Base-by-base conservation (phyloP, 2,329 filamentous ascomycete genomes). In the Colletotrichum neosansevieriae region DNA sequence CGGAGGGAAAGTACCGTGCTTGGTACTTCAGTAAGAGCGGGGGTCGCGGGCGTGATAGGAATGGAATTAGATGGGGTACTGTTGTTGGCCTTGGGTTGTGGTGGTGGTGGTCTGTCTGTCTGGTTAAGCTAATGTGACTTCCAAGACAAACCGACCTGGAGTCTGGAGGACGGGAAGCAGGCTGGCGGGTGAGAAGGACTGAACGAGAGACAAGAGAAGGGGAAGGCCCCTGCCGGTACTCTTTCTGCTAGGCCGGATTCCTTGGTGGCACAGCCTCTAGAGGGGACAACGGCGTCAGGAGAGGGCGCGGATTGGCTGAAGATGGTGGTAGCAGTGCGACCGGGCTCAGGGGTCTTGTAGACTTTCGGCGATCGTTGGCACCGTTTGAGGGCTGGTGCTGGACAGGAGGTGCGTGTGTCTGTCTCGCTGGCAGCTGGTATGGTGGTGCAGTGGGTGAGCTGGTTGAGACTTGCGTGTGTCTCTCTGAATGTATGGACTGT, bases 321-420 rank as follows among this genome's bases (percentile, higher is more conserved):
- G 47, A 42, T 36, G 29, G 38, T 64, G 38, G 54, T 65, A 54
- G 61, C 44, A 59, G 54, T 56, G 54, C 54, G 65, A 68, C 65
- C 54, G 49, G 65, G 65, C 65, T 68, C 65, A 68, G 61, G 65
- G 65, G 65, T 68, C 65, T 68, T 59, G 61, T 65, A 68, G 65
- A 68, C 65, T 68, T 68, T 68, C 65, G 65, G 65, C 54, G 54
- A 59, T 68, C 61, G 61, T 56, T 65, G 61, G 42, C 61, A 68
- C 61, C 65, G 65, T 65, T 68, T 68, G 54, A 68, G 61, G 42
- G 65, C 61, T 58, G 64, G 64, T 63, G 64, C 51, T 63, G 45
- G 60, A 49, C 57, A 62, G 57, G 63, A 66, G 58, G 63, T 58
- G 63, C 51, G 63, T 53, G 63, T 66, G 63, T 61, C 47, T 62